Conservation (phyloP, 2,329 filamentous ascomycete genomes). For the Trichoderma simmonsii region DNA sequence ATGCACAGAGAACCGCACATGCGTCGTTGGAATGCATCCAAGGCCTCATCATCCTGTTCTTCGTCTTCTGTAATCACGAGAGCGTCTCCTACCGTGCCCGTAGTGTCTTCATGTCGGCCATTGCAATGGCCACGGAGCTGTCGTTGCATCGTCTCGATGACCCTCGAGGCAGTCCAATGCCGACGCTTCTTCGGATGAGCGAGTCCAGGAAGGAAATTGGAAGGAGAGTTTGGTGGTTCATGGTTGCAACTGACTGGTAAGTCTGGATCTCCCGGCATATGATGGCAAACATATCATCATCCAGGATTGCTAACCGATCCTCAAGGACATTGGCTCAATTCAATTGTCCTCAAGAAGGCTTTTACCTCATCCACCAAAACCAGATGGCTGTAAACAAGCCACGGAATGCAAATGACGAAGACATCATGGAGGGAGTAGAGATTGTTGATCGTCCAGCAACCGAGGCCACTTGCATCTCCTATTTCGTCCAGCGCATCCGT, state of each 20-base stretch:
- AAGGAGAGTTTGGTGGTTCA: constrained; percentile 44
- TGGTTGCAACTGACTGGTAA: constrained; percentile 41
- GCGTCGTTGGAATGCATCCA: constrained; percentile 37
- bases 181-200: constrained; percentile 24
- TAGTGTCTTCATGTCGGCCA: constrained; percentile 29
- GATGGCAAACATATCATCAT: background rate
- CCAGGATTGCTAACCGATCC: background rate
- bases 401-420: constrained; percentile 38
- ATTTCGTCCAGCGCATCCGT: constrained; percentile 37
- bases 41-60: constrained; percentile 37
- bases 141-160: constrained; percentile 40
- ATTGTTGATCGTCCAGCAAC: constrained; percentile 30
- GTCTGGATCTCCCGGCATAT: background rate
- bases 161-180: constrained; percentile 22
- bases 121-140: constrained; percentile 34
- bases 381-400: constrained; percentile 41
- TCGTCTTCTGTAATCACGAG: constrained; percentile 39
- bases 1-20: constrained; percentile 29
- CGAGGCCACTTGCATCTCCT: constrained; percentile 36
- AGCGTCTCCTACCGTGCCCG: constrained; percentile 35
- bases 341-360: constrained; percentile 34
- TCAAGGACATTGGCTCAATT: constrained; percentile 38
- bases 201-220: constrained; percentile 36
- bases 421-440: constrained; percentile 31
- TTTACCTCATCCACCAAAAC: constrained; percentile 36